Evolutionary conservation across 192 early-diverging fungal species (phyloP).

Genomic region (Backusella psychrophila): DNA sequence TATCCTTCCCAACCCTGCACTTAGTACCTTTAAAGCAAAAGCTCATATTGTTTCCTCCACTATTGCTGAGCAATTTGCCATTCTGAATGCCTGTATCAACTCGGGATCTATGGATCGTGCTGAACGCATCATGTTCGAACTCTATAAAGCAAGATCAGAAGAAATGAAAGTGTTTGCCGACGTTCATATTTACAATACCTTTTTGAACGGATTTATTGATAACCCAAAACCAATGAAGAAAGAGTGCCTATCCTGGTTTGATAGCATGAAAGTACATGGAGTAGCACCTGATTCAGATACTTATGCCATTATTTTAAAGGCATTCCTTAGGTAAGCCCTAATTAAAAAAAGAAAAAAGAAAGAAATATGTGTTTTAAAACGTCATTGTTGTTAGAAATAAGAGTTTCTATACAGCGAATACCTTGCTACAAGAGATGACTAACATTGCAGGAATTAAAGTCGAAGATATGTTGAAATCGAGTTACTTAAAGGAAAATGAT

Average conservation of each 20-base stretch:
- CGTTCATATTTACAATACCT: conserved; percentile 76
- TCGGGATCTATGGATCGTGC: conserved; percentile 74
- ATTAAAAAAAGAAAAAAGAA: background rate
- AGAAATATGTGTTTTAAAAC: conserved; percentile 9
- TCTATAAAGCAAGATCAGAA: conserved; percentile 60
- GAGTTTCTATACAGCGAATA: conserved; percentile 43
- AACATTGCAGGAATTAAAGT: conserved; percentile 18
- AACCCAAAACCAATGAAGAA: conserved; percentile 50
- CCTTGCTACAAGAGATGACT: conserved; percentile 48
- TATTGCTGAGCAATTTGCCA: conserved; percentile 70
- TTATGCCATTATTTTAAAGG: conserved; percentile 76
- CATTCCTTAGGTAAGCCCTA: conserved; percentile 56
- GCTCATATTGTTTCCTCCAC: conserved; percentile 25
- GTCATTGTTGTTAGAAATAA: conserved; percentile 30
- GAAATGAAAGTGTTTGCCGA: conserved; percentile 72
- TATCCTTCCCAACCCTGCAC: conserved; percentile 32
- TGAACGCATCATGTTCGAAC: conserved; percentile 62
- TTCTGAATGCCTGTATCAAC: conserved; percentile 77
- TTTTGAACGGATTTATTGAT: conserved; percentile 71
- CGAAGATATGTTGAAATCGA: conserved; percentile 28
- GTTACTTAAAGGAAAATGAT: conserved; percentile 42
- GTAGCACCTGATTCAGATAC: conserved; percentile 67
- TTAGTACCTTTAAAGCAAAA: conserved; percentile 18
- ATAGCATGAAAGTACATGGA: conserved; percentile 51
- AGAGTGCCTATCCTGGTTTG: conserved; percentile 71